These are phyloP conservation scores for Xerocomus nothofagi DNA, from an alignment of 1,284 basidiomycete species.

Conservation along the genomic window DNA sequence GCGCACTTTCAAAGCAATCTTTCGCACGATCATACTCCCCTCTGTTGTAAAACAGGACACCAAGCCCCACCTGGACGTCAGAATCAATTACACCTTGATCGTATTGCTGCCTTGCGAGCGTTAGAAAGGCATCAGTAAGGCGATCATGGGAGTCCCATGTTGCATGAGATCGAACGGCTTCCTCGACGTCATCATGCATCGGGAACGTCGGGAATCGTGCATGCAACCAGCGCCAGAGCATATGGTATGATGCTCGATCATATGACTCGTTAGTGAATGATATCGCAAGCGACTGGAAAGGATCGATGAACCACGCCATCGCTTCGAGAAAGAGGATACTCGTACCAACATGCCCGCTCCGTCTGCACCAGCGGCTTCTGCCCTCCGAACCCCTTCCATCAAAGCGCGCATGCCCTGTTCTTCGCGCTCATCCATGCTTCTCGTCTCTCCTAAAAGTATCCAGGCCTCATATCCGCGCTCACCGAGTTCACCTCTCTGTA, in stretches of 20 bases:
- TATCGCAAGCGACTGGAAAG: slow-evolving; percentile 83
- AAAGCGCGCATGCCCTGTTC: slow-evolving; percentile 77
- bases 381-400: slow-evolving; percentile 62
- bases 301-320: slow-evolving; percentile 1
- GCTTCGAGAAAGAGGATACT: slow-evolving; percentile 11
- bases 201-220: slow-evolving; percentile 73
- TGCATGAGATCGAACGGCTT: slow-evolving; percentile 56
- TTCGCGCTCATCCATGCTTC: slow-evolving; percentile 96
- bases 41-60: slow-evolving; percentile 91
- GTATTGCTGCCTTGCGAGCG: slow-evolving; percentile 82
- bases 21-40: slow-evolving; percentile 77
- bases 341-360: slow-evolving; percentile 83
- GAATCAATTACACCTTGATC: slow-evolving; percentile 75
- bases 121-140: slow-evolving; percentile 83
- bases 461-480: slow-evolving; percentile 88
- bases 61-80: slow-evolving; percentile 92
- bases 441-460: slow-evolving; percentile 90
- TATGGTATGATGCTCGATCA: slow-evolving; percentile 86
- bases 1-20: slow-evolving; percentile 89
- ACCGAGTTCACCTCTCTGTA: slow-evolving; percentile 75
- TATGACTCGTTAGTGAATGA: slow-evolving; percentile 97
- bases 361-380: slow-evolving; percentile 59
- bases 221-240: slow-evolving; percentile 85
- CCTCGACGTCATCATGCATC: slow-evolving; percentile 57
- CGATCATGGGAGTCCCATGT: slow-evolving; percentile 86